phyloP scores from a whole-genome alignment of 1,284 basidiomycete genomes.

The Golubevia sp. region DNA sequence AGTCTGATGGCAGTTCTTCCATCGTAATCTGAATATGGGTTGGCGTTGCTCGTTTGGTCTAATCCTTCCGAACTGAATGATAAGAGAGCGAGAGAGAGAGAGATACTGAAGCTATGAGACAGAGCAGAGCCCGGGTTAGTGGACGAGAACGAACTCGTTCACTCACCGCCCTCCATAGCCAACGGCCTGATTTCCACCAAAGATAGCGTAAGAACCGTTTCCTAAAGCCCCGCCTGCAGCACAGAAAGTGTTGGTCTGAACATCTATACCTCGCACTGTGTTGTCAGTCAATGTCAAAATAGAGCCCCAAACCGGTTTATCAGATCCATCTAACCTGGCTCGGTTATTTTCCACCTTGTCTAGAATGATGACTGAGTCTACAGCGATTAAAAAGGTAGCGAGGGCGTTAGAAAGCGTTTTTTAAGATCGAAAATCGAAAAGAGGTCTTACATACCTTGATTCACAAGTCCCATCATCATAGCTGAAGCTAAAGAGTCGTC shows the following conservation, averaged over 20 bases:
- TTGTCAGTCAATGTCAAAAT: slow-evolving; percentile 40
- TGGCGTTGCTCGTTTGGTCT: not conserved
- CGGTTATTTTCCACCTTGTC: slow-evolving; percentile 48
- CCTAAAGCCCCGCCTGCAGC: slow-evolving; percentile 48
- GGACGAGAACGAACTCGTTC: not conserved
- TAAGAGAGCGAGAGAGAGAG: not conserved
- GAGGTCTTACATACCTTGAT: too few relatives aligned
- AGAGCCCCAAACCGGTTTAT: slow-evolving; percentile 50
- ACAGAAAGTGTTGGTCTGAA: slow-evolving; percentile 57
- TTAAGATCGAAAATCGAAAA: too few relatives aligned
- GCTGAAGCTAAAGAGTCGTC: not conserved
- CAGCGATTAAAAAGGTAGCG: too few relatives aligned
- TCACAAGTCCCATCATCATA: not conserved
- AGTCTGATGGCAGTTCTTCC: slow-evolving; percentile 48
- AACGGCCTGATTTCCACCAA: slow-evolving; percentile 55
- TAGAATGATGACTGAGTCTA: too few relatives aligned
- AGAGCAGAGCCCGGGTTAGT: too few relatives aligned
- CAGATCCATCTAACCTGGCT: slow-evolving; percentile 14
- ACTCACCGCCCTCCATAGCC: slow-evolving; percentile 53
- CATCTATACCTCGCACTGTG: slow-evolving; percentile 24
- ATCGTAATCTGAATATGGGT: slow-evolving; percentile 44
- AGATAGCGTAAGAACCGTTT: slow-evolving; percentile 54
- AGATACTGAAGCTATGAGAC: not conserved
- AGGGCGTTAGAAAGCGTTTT: too few relatives aligned
- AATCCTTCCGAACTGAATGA: too few relatives aligned